Conservation (phyloP, 2,329 filamentous ascomycete species). For the Botrytis hyacinthi region DNA sequence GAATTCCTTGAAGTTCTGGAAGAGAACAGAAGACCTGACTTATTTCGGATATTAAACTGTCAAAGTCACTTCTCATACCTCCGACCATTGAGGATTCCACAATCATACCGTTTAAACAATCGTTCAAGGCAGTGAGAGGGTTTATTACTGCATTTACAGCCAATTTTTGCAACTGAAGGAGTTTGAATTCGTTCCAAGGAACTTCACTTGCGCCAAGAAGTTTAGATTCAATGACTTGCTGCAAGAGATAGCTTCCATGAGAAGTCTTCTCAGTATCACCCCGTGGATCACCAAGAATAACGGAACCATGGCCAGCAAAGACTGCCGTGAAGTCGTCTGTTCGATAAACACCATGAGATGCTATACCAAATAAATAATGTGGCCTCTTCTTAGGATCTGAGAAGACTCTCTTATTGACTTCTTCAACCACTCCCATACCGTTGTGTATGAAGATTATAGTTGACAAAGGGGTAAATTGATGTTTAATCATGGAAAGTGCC, state of each 20-base stretch:
- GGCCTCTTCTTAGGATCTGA: slow-evolving; percentile 58
- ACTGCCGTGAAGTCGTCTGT: slow-evolving; percentile 50
- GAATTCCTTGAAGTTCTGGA: slow-evolving; percentile 19
- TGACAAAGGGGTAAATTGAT: slow-evolving; percentile 61
- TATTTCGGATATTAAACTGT: slow-evolving; percentile 54
- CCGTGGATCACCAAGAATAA: slow-evolving; percentile 44
- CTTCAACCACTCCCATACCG: slow-evolving; percentile 71
- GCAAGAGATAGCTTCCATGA: slow-evolving; percentile 27
- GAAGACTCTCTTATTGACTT: slow-evolving; percentile 57
- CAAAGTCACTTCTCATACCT: slow-evolving; percentile 49
- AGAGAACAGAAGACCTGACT: slow-evolving; percentile 63
- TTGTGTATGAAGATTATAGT: slow-evolving; percentile 85
- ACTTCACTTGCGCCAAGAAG: slow-evolving; percentile 45
- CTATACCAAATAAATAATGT: slow-evolving; percentile 68
- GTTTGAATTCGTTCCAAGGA: slow-evolving; percentile 47
- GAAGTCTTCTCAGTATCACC: neutral
- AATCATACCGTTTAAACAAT: slow-evolving; percentile 73
- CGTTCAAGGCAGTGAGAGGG: slow-evolving; percentile 75
- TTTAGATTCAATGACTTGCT: slow-evolving; percentile 45
- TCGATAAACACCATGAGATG: slow-evolving; percentile 56
- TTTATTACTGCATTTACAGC: slow-evolving; percentile 80
- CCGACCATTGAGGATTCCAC: slow-evolving; percentile 43
- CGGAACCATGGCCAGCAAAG: slow-evolving; percentile 51
- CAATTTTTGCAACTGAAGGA: slow-evolving; percentile 80
- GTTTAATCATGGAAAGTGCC: slow-evolving; percentile 56